Evolutionary conservation across 495 filamentous ascomycete genomes (phyloP).

Genomic region (Cairneyella variabilis): DNA sequence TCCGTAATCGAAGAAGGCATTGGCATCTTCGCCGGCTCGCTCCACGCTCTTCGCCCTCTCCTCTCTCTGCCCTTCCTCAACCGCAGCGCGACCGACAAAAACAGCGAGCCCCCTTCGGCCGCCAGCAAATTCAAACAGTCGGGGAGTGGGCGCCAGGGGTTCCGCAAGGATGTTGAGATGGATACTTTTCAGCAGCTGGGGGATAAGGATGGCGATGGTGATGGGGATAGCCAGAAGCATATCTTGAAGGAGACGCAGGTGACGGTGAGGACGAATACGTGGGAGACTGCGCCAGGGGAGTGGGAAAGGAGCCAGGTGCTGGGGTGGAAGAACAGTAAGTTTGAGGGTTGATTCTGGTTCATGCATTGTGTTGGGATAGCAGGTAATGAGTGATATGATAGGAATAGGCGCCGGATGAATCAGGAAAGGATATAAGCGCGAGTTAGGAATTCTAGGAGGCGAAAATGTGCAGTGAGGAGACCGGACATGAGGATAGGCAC

Average conservation of each 20-base stretch:
- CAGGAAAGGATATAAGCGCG: too few species aligned
- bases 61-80: conserved; percentile 12
- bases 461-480: too few species aligned
- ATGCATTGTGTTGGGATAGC: too few species aligned
- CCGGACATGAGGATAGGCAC: too few species aligned
- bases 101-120: too few species aligned
- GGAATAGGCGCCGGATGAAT: too few species aligned
- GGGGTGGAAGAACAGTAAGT: conserved; percentile 8
- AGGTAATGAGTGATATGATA: too few species aligned
- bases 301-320: conserved; percentile 5
- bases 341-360: neutral
- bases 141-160: too few species aligned
- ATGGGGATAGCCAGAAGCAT: conserved; percentile 19
- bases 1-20: conserved; percentile 21
- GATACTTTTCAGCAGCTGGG: conserved; percentile 10
- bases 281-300: neutral
- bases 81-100: neutral
- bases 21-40: conserved; percentile 20
- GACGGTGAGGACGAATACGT: conserved; percentile 4
- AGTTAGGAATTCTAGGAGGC: too few species aligned
- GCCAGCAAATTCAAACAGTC: too few species aligned
- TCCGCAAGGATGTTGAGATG: conserved; percentile 1
- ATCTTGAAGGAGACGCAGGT: conserved; percentile 21
- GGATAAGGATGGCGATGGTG: conserved; percentile 11
- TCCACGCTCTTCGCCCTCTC: conserved; percentile 19